phyloP scores from a whole-genome alignment of 495 filamentous ascomycete genomes.

The Opeltia flavorubescens region DNA sequence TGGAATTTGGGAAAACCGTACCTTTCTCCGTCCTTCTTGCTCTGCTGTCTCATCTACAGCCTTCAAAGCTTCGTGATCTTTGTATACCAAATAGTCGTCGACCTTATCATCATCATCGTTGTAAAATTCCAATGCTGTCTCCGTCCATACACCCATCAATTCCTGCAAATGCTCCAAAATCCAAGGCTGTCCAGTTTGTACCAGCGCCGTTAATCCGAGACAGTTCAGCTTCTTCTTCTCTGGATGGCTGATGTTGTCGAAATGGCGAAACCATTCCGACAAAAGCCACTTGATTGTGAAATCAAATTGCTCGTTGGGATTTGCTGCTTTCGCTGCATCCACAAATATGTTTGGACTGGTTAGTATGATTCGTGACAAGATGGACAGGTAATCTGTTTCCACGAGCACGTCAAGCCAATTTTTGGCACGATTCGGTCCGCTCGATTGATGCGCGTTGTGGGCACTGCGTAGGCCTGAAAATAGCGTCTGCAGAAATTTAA shows the following conservation, averaged over 20 bases:
- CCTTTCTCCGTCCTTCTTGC: constrained; percentile 34
- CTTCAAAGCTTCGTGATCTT: constrained; percentile 19
- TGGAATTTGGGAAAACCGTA: too few species aligned
- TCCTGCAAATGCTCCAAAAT: constrained; percentile 47
- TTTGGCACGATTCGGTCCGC: constrained; percentile 54
- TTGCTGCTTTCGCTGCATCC: constrained; percentile 32
- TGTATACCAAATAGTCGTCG: constrained; percentile 39
- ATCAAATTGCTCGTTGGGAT: constrained; percentile 28
- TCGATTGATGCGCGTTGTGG: constrained; percentile 58
- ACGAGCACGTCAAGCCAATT: constrained; percentile 50
- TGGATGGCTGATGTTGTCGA: constrained; percentile 65
- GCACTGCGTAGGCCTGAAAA: constrained; percentile 57
- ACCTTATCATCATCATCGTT: constrained; percentile 28
- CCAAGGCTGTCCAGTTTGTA: constrained; percentile 37
- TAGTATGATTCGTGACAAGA: constrained; percentile 69
- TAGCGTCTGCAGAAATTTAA: constrained; percentile 48
- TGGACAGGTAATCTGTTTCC: constrained; percentile 67
- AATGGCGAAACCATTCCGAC: constrained; percentile 76
- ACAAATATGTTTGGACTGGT: constrained; percentile 52
- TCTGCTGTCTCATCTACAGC: constrained; percentile 47
- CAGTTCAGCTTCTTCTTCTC: constrained; percentile 67
- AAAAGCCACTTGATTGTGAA: constrained; percentile 57
- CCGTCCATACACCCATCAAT: constrained; percentile 56
- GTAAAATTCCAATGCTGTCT: constrained; percentile 44
- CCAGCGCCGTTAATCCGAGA: constrained; percentile 64